phyloP scores from a whole-genome alignment of 2,329 filamentous ascomycete genomes.

The Davidsoniella australis region DNA sequence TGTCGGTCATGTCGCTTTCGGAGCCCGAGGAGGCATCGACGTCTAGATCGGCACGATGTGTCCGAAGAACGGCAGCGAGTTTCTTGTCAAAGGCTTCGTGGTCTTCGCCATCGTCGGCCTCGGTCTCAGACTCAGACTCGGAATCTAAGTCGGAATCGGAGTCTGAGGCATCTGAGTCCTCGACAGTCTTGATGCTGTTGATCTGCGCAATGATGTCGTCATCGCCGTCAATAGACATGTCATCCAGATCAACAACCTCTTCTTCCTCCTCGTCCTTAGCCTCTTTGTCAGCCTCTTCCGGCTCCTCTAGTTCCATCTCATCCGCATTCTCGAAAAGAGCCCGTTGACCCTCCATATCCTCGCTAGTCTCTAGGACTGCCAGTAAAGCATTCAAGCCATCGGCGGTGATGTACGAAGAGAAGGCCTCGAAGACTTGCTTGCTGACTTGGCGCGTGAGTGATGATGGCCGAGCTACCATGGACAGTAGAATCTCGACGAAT shows the following conservation, averaged over 20 bases:
- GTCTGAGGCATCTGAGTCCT: conserved; percentile 25
- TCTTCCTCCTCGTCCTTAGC: background rate
- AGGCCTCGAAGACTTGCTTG: conserved; percentile 73
- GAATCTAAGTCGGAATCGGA: conserved; percentile 26
- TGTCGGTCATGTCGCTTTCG: conserved; percentile 81
- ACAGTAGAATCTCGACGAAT: conserved; percentile 75
- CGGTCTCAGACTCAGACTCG: conserved; percentile 26
- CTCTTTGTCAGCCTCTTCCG: conserved; percentile 1
- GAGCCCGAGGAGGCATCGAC: conserved; percentile 37
- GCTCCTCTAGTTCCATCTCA: conserved; percentile 17
- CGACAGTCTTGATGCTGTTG: conserved; percentile 19
- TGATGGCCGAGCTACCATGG: conserved; percentile 73
- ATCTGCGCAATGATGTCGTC: conserved; percentile 18
- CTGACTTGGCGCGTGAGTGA: conserved; percentile 72
- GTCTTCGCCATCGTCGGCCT: conserved; percentile 26
- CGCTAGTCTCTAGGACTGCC: conserved; percentile 59
- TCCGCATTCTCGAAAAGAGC: conserved; percentile 63
- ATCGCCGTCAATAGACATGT: conserved; percentile 26
- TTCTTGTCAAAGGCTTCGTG: conserved; percentile 48
- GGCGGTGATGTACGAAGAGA: conserved; percentile 56
- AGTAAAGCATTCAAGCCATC: conserved; percentile 50
- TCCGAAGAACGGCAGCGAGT: conserved; percentile 62
- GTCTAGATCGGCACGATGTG: conserved; percentile 45
- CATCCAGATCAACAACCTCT: conserved; percentile 35
- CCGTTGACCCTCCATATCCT: conserved; percentile 68